phyloP scores from a whole-genome alignment of 495 filamentous ascomycete genomes.

The Trichoderma orchidacearum region DNA sequence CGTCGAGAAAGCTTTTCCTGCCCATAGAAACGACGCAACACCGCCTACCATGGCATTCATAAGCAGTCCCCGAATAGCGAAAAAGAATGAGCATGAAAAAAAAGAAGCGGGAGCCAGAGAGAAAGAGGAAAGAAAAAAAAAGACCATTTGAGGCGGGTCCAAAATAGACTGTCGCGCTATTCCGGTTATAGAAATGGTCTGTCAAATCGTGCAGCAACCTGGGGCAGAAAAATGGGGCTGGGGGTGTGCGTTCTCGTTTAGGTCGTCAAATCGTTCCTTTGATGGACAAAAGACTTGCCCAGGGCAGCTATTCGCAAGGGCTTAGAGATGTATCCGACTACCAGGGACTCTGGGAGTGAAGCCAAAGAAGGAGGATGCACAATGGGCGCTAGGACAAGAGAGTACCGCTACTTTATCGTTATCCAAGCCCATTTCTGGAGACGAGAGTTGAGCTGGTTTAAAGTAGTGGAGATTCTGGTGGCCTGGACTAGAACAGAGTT shows the following conservation, averaged over 20 bases:
- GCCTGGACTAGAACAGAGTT: neutral
- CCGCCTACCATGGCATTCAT: neutral
- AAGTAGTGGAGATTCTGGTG: neutral
- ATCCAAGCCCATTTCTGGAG: neutral
- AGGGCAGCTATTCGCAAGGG: neutral
- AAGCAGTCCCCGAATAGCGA: neutral
- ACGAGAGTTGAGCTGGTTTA: neutral
- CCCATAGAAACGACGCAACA: no score
- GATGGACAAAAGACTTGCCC: neutral
- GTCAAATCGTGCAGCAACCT: neutral
- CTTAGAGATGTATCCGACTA: neutral
- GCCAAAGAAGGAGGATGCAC: neutral
- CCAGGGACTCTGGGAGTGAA: neutral
- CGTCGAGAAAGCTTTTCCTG: no score
- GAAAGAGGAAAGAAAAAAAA: neutral
- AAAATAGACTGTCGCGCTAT: neutral
- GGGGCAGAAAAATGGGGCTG: neutral
- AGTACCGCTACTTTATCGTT: neutral
- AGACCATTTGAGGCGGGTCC: neutral
- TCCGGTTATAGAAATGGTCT: neutral
- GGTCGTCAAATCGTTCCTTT: neutral
- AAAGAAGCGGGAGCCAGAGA: neutral
- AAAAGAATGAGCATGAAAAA: neutral
- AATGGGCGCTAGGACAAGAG: neutral
- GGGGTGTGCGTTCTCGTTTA: neutral